Percentiles rank a stretch among this genome's conserved stretches.
Evolutionary conservation across 2,329 filamentous ascomycete genomes (phyloP).

Genomic region (Colletotrichum agaves): DNA sequence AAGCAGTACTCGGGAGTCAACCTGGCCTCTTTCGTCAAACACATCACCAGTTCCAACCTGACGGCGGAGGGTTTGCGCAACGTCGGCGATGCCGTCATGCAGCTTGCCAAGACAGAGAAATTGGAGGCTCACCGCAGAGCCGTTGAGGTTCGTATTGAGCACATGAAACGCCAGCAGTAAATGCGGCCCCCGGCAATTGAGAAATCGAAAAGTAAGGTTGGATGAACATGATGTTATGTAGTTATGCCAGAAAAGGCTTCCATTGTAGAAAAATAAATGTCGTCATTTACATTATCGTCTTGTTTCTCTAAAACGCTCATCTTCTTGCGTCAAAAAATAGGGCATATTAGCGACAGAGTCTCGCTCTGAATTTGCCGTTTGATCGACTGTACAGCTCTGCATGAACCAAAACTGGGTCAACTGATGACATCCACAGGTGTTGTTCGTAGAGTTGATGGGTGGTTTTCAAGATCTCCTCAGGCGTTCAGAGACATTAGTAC

Average conservation of each 20-base stretch:
- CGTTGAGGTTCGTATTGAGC: conserved; percentile 81
- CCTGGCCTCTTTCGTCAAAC: conserved; percentile 94
- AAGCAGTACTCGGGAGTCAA: conserved; percentile 99
- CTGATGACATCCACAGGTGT: no score
- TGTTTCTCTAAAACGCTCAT: no score
- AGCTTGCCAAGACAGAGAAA: conserved; percentile 92
- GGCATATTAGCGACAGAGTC: no score
- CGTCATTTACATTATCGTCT: no score
- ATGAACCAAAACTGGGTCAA: no score
- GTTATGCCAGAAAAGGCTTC: conserved; percentile 26
- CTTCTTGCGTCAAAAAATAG: no score
- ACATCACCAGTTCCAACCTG: conserved; percentile 94
- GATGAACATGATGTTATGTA: conserved; percentile 25
- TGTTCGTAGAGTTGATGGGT: no score
- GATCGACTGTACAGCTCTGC: no score
- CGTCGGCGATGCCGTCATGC: conserved; percentile 91
- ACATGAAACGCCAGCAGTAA: conserved; percentile 49
- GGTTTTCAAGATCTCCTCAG: no score
- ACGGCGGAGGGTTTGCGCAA: conserved; percentile 86
- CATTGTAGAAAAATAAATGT: conserved; percentile 3
- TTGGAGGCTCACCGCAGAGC: conserved; percentile 93
- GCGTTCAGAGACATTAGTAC: no score
- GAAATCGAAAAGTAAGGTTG: not conserved
- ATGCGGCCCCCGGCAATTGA: not conserved
- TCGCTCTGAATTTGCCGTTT: no score